A percentile compares a stretch with the other conserved stretches of the same genome.
phyloP scores from a whole-genome alignment of 192 early-diverging fungal species.

The Backusella morwellensis region DNA sequence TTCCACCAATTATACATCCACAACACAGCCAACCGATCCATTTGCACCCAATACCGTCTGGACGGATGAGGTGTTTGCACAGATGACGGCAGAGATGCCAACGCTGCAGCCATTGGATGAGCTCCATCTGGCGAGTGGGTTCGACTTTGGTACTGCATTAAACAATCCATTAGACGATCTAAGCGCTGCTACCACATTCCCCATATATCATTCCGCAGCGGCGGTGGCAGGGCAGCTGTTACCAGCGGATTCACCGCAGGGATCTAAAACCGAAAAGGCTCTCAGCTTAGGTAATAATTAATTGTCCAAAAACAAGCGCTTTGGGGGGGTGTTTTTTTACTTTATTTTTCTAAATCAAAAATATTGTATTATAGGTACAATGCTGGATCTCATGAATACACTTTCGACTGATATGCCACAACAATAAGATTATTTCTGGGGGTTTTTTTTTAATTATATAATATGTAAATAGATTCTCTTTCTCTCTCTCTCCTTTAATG shows the following conservation, averaged over 20 bases:
- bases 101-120: slow-evolving; percentile 13
- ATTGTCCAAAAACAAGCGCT: not conserved
- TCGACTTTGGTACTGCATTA: slow-evolving; percentile 6
- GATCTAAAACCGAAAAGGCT: not conserved
- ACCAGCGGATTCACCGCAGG: not conserved
- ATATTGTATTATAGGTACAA: slow-evolving; percentile 6
- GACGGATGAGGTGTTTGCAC: slow-evolving; percentile 25
- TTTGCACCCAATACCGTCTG: slow-evolving; percentile 8
- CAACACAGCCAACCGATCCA: not conserved
- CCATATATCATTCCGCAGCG: not conserved
- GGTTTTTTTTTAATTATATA: not conserved
- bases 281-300: slow-evolving; percentile 5
- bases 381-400: slow-evolving; percentile 23
- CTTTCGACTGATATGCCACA: slow-evolving; percentile 10
- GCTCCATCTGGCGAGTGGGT: slow-evolving; percentile 5
- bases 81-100: slow-evolving; percentile 24
- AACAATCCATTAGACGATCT: not conserved
- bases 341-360: not conserved
- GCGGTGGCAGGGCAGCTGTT: not conserved
- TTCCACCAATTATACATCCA: not conserved
- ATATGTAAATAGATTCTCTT: not conserved
- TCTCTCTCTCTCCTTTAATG: not conserved
- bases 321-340: no score
- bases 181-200: not conserved
- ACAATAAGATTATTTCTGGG: not conserved